Base-by-base conservation (phyloP, 2,329 filamentous ascomycete genomes). In the Nannizziopsis barbatae region DNA sequence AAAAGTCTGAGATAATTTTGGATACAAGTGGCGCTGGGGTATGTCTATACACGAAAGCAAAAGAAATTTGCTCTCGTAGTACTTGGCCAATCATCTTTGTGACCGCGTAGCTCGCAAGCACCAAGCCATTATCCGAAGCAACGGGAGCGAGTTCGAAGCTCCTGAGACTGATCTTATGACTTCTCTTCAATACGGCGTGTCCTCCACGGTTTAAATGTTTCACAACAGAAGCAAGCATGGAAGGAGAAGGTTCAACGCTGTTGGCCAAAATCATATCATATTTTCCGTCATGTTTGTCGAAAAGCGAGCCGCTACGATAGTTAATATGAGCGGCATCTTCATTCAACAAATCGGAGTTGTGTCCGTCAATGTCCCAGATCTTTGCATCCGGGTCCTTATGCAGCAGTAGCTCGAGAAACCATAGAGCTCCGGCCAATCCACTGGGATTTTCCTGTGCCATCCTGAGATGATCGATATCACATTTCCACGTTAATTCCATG, bases 281-380 rank as follows among this genome's bases (percentile, higher is more conserved):
- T 22, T 27, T 22, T 41, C 14, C 38, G 9, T 41, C 15, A 10
- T 9, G 6, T 10, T 22, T 9, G 27, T 22, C 38, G 14, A 22
- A 22, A 22, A 41, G 2, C 4, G 9, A 10, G 5, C 17, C 38
- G 18, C 5, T 14, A 15, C 12, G n/a, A 10, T 41, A 41, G 18
- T 27, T 22, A 14, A 22, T 11, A 41, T 4, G 12, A 10, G 38
- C 2, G 5, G 7, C 18, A 22, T 12, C 15, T 20, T 39, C 6
- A 10, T 6, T 11, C 7, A 41, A 9, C 3, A 41, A 10, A 12
- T 11, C 17, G 10, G 10, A 11, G 12, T 41, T 20, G 10, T 41
- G 17, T 27, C 7, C 50, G 12, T 46, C 45, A 5, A 51, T 35
- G n/a, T 51, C 50, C 10, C 49, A 46, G n/a, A 51, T 45, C 27